Base-by-base conservation (phyloP, 2,329 filamentous ascomycete species). In the Venturia asperata region DNA sequence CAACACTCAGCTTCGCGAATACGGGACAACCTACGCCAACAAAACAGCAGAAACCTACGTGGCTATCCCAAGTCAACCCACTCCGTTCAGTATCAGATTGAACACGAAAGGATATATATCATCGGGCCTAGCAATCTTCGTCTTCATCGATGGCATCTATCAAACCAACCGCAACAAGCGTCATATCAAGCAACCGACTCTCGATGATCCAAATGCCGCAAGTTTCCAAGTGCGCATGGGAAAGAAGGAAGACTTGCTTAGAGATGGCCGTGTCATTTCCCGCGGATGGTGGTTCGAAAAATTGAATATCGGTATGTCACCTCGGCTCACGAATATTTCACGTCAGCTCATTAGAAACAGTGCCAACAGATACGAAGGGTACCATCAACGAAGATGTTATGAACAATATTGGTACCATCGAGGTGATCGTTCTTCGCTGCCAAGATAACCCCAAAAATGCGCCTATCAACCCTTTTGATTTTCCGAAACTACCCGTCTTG, bases 121-220 rank as follows among this genome's bases (percentile, higher is more conserved):
- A 0, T 76, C 79, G 30, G 83, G 83, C 0, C 71, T 85, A 13
- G 78, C 81, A 1, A 79, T 82, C 71, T 82, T 81, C 67, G 81
- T 85, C 34, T 85, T 79, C 73, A 83, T 84, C 49, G 83, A 85
- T 68, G 83, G 83, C 21, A 72, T 80, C 6, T 84, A 84, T 67
- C 82, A 85, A 69, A 83, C 81, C 72, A 85, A 85, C 67, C 81
- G 83, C 65, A 82, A 82, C 70, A 75, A 78, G 47, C 74, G 76
- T 47, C 72, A 77, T 43, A 68, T 84, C 41, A 72, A 74, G 74
- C 75, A 9, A 66, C 67, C 5, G 68, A 64, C 10, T 70, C 71
- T 10, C 70, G 72, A 24, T 68, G 69, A 34, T 70, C 70, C 6
- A 71, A 75, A 61, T 74, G 68, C 37, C 70, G 68, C 17, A 70